Base-by-base conservation (phyloP, 2,329 filamentous ascomycete genomes). In the Didymella lethalis region DNA sequence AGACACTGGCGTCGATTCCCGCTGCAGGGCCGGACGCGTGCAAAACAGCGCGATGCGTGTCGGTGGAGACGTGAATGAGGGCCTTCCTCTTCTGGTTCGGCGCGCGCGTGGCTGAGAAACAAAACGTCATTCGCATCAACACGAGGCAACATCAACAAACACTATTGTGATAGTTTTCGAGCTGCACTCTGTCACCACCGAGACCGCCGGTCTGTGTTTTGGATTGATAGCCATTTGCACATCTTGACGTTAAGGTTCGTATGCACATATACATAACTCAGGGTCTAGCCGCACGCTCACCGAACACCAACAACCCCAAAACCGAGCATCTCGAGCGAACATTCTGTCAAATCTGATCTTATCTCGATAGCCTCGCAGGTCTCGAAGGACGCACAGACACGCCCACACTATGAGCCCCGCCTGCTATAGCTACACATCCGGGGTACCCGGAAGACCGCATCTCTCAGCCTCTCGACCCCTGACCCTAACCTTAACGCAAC, bases 41-140 rank as follows among this genome's bases (percentile, higher is more conserved):
- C 53, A 49, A 54, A 51, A 38, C 48, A 49, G 45, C 48, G 32
- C 40, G 34, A 63, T 67, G 62, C 66, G 59, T 62, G 50, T 48
- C 59, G 64, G 66, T 68, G 66, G 66, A 62, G 59, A 65, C 54
- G 41, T 50, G 48, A 29, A 61, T 48, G 36, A 52, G 53, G 64
- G 64, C 66, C 66, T 68, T 66, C 64, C 66, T 62, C 44, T 67
- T 68, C 59, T 60, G 60, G 64, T 23, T 28, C 52, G 52, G 57
- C 32, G 56, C 31, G 41, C 36, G 57, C 51, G 47, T 59, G 51
- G 48, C 57, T 52, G 43, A 56, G 41, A 55, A 29, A 47, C 50
- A 54, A 51, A 55, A 54, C 57, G 51, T 55, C 57, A 59, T 48
- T 47, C 16, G 16, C 26, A 43, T 54, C 32, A 52, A 31, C 50